phyloP scores from a whole-genome alignment of 208 protist genomes.

The Trypanosoma mega region DNA sequence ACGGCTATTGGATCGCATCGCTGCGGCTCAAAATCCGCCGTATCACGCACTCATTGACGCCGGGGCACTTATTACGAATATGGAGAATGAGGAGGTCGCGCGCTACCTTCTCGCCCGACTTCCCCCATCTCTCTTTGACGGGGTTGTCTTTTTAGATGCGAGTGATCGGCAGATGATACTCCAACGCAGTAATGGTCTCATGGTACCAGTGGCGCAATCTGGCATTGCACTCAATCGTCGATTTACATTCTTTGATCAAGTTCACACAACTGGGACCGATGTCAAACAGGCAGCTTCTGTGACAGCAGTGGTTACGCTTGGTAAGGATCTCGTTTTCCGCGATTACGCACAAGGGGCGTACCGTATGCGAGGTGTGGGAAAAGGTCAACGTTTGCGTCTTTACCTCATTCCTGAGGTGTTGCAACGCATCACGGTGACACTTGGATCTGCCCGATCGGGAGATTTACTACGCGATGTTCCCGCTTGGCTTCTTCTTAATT shows the following conservation, averaged over 20 bases:
- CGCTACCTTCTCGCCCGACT: conserved; percentile 80
- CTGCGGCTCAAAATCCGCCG: conserved; percentile 59
- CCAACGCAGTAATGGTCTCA: conserved; percentile 76
- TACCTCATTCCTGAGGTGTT: conserved; percentile 94
- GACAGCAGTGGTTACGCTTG: conserved; percentile 90
- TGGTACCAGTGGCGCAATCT: conserved; percentile 89
- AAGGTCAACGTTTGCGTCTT: conserved; percentile 89
- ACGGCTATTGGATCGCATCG: conserved; percentile 88
- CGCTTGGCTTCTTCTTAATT: conserved; percentile 90
- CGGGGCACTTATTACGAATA: conserved; percentile 95
- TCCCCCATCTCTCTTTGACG: conserved; percentile 77
- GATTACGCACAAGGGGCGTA: conserved; percentile 94
- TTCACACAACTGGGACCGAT: conserved; percentile 96
- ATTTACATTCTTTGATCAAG: conserved; percentile 95
- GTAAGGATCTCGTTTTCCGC: conserved; percentile 96
- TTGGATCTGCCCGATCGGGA: conserved; percentile 46
- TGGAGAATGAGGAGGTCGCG: conserved; percentile 93
- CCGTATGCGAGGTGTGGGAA: conserved; percentile 93
- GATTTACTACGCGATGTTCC: conserved; percentile 79
- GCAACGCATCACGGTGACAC: conserved; percentile 54
- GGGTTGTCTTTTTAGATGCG: conserved; percentile 94
- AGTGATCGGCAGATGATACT: conserved; percentile 93
- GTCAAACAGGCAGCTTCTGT: conserved; percentile 93
- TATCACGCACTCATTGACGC: conserved; percentile 95
- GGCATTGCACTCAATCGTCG: conserved; percentile 86